Evolutionary conservation across 371 early-diverging fungal genomes (phyloP).

Genomic region (Chytridiales sp.): DNA sequence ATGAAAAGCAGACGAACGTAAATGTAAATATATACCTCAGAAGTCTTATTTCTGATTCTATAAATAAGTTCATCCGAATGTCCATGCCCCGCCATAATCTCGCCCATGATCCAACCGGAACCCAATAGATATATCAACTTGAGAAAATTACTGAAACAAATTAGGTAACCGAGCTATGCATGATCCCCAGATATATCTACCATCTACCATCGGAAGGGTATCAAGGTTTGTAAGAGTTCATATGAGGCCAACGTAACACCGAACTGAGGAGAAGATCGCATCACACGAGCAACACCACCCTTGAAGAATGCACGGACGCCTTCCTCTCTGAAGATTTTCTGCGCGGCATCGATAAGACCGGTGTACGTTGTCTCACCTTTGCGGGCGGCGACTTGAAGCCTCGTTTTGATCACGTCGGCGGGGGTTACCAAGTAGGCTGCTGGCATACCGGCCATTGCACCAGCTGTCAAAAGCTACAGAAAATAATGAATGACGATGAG

Average conservation of each 20-base stretch:
- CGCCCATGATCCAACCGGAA: not conserved
- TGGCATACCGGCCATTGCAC: conserved; percentile 96
- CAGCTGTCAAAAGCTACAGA: conserved; percentile 71
- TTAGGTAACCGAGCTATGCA: not conserved
- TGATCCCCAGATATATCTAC: not conserved
- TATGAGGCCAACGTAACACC: conserved; percentile 93
- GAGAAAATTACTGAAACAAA: not conserved
- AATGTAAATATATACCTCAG: conserved; percentile 7
- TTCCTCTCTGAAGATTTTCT: conserved; percentile 87
- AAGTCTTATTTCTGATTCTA: no score
- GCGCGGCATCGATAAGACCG: conserved; percentile 84
- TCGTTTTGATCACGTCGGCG: conserved; percentile 98
- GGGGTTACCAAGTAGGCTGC: conserved; percentile 97
- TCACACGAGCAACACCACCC: conserved; percentile 65
- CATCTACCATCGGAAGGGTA: not conserved
- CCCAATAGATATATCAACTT: not conserved
- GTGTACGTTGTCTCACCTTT: conserved; percentile 85
- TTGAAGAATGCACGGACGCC: conserved; percentile 95
- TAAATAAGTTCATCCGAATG: not conserved
- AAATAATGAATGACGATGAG: not conserved
- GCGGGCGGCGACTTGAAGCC: conserved; percentile 90
- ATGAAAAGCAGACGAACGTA: conserved; percentile 2
- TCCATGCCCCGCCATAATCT: not conserved
- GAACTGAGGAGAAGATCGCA: conserved; percentile 82
- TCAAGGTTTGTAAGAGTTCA: conserved; percentile 72